Base-by-base conservation (phyloP, 78 protist genomes). In the Pigoraptor vietnamica region DNA sequence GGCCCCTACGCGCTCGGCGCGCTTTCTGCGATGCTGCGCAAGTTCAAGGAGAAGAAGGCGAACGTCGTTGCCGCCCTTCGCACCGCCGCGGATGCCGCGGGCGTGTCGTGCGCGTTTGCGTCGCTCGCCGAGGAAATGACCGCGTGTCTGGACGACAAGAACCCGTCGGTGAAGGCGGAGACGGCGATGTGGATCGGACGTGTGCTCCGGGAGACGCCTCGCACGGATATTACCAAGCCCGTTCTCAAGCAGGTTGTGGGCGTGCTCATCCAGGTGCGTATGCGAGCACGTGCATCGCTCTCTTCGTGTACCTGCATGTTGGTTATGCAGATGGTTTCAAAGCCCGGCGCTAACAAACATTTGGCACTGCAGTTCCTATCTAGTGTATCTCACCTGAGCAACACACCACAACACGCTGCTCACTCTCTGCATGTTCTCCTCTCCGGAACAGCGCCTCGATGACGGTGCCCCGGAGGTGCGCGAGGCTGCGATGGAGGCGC, bases 31-130 rank as follows among this genome's bases (percentile, higher is more conserved):
- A 6, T 90, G 86, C 86, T 90, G 32, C 37, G 25, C 37, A 90
- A 81, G 56, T 81, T 90, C 37, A 67, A 81, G 86, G 92, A 90
- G 79, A 90, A 67, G 92, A 90, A 90, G 92, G 40, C 39, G n/a
- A n/a, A 2, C 38, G 86, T 90, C 32, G 82, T 81, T n/a, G 6
- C 86, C 23, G 56, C 35, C 32, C 2, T 90, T 32, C 88, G 39
- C 37, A 37, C 1, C n/a, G 87, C 92, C 2, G 37, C 81, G 39
- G 67, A 37, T 0, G 88, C 88, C 21, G 2, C 36, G 29, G 2
- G 10, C 37, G 40, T 0, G 55, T 1, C 23, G 40, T 2, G 35
- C 32, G 25, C 38, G 33, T 2, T 40, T 0, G 37, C 1, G 81
- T 1, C 1, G 25, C 35, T 37, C 2, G 37, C 1, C 2, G 81